These are phyloP conservation scores for Zymoseptoria brevis DNA, from an alignment of 2,329 filamentous ascomycete genomes.

Conservation along the genomic window DNA sequence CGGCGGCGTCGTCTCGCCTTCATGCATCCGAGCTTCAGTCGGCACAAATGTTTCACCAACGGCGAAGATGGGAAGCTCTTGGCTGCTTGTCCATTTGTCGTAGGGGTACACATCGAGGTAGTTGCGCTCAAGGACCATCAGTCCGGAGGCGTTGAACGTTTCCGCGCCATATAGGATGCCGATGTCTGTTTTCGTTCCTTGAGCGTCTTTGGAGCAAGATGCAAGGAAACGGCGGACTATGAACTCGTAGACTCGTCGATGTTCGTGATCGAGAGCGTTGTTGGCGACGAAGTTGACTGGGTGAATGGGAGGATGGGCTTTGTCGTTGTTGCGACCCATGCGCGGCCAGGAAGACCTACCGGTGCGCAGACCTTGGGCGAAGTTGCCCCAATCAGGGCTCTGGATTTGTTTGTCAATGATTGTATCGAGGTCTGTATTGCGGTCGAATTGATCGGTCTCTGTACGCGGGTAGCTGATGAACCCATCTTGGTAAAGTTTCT, in stretches of 20 bases:
- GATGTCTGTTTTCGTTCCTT: conserved; percentile 76
- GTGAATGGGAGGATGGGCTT: conserved; percentile 94
- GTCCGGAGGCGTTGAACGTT: conserved; percentile 69
- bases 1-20: conserved; percentile 82
- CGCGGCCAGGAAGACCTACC: conserved; percentile 76
- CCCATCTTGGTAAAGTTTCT: conserved; percentile 82
- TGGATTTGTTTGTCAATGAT: conserved; percentile 78
- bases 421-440: conserved; percentile 71
- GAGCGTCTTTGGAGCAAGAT: conserved; percentile 90
- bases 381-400: conserved; percentile 68
- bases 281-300: conserved; percentile 77
- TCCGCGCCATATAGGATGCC: conserved; percentile 80
- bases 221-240: conserved; percentile 85
- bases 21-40: conserved; percentile 77
- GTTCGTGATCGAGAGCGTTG: conserved; percentile 49
- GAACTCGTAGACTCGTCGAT: conserved; percentile 80
- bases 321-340: conserved; percentile 81
- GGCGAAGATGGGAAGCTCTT: conserved; percentile 69
- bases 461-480: conserved; percentile 98
- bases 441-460: conserved; percentile 92
- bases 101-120: conserved; percentile 95
- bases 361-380: conserved; percentile 65
- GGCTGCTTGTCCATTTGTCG: conserved; percentile 89
- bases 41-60: conserved; percentile 79
- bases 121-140: conserved; percentile 80